Percentiles rank a stretch among this genome's conserved stretches.
phyloP scores from a whole-genome alignment of 2,329 filamentous ascomycete genomes.

The Colletotrichum sp. region DNA sequence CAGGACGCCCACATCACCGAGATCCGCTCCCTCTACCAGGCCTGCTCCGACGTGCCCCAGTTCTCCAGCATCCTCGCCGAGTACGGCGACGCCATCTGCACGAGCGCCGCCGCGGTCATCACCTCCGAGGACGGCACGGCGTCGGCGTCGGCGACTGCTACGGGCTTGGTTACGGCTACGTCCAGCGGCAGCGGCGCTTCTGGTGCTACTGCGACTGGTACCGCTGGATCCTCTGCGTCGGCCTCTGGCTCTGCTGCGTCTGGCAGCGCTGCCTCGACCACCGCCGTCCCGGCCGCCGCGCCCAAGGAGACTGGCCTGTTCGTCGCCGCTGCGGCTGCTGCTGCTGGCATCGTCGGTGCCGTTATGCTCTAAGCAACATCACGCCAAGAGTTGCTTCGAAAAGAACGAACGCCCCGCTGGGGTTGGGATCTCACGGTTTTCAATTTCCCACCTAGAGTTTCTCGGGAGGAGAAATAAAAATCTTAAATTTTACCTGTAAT shows the following conservation, averaged over 20 bases:
- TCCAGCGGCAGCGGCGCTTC: not conserved
- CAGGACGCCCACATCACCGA: constrained; percentile 24
- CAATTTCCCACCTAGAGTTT: not conserved
- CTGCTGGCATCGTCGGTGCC: constrained; percentile 6
- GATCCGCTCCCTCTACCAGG: constrained; percentile 23
- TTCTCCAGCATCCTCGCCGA: not conserved
- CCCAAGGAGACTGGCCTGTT: constrained; percentile 17
- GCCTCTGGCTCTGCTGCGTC: not conserved
- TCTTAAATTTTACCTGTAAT: not conserved
- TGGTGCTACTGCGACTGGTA: not conserved
- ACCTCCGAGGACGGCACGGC: not conserved
- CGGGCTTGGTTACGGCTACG: not conserved
- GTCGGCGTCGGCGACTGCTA: not conserved
- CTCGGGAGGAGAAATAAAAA: not conserved
- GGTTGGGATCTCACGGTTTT: not conserved
- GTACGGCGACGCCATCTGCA: not conserved
- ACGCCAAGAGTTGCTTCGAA: not conserved
- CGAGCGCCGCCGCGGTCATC: not conserved
- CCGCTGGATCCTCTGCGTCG: not conserved
- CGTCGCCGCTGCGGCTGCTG: constrained; percentile 5
- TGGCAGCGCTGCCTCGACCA: not conserved
- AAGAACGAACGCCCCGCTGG: not conserved
- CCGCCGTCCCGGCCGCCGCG: not conserved
- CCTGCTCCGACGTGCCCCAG: constrained; percentile 31
- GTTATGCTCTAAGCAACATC: not conserved